These are phyloP conservation scores for Amanita rimosa DNA, from an alignment of 768 basidiomycete species.

Conservation along the genomic window DNA sequence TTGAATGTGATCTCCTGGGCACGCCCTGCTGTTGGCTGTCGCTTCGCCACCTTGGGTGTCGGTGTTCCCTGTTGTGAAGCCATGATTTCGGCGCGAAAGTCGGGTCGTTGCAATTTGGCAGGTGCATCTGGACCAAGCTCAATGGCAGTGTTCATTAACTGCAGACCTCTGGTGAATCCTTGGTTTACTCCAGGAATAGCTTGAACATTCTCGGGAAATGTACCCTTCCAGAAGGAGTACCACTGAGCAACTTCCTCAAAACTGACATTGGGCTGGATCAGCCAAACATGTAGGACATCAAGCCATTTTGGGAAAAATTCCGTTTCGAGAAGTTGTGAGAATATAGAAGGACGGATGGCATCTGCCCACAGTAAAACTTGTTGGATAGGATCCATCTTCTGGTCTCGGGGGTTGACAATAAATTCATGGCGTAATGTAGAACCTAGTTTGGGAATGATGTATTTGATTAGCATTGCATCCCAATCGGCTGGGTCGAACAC, in stretches of 20 bases:
- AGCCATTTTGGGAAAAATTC: slow-evolving; percentile 99
- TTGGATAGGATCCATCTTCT: slow-evolving; percentile 76
- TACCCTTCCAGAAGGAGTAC: slow-evolving; percentile 83
- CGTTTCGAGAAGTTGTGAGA: slow-evolving; percentile 75
- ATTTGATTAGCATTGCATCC: slow-evolving; percentile 85
- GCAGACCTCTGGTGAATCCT: slow-evolving; percentile 82
- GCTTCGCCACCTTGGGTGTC: slow-evolving; percentile 21
- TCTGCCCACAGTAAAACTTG: slow-evolving; percentile 68
- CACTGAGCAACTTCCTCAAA: slow-evolving; percentile 91
- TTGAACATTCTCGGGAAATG: slow-evolving; percentile 65
- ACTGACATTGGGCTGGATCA: slow-evolving; percentile 78
- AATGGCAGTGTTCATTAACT: slow-evolving; percentile 92
- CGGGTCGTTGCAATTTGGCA: slow-evolving; percentile 54
- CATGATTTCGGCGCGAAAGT: slow-evolving; percentile 39
- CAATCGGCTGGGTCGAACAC: slow-evolving; percentile 76
- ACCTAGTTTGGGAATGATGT: slow-evolving; percentile 86
- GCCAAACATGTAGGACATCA: slow-evolving; percentile 84
- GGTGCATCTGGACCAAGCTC: slow-evolving; percentile 75
- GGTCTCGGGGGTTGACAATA: slow-evolving; percentile 81
- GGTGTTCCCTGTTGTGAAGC: slow-evolving; percentile 17
- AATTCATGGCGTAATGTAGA: slow-evolving; percentile 75
- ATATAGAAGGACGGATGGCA: slow-evolving; percentile 63
- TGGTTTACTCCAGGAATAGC: slow-evolving; percentile 52
- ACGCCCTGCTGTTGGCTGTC: slow-evolving; percentile 30
- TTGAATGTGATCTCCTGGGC: slow-evolving; percentile 86